Evolutionary conservation across 176 grass and related monocot genomes (phyloP).

Genomic region (Carex littledalei): DNA sequence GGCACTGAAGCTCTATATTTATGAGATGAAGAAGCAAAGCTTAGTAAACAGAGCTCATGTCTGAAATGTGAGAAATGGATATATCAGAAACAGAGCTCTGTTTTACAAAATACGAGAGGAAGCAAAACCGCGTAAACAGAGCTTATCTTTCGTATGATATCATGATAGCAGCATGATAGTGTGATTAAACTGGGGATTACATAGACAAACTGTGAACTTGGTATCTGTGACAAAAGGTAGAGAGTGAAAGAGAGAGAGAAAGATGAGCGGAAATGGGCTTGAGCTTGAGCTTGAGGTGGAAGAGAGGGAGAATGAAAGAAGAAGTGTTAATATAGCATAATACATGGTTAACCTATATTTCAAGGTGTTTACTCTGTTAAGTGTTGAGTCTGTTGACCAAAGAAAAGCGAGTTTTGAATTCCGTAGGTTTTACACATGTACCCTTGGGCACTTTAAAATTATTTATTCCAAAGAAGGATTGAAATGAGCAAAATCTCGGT

Average conservation of each 20-base stretch:
- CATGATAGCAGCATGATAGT: neutral
- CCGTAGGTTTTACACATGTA: neutral
- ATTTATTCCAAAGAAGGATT: neutral
- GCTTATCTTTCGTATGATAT: neutral
- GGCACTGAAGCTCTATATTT: neutral
- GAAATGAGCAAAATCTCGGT: neutral
- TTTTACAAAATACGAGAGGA: neutral
- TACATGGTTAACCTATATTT: slow-evolving; percentile 14
- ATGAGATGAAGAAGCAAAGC: neutral
- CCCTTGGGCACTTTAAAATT: neutral
- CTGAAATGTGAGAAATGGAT: neutral
- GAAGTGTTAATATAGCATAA: neutral
- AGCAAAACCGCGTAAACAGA: neutral
- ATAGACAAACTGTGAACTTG: neutral
- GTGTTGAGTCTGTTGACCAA: slow-evolving; percentile 34
- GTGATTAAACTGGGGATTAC: neutral
- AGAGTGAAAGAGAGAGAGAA: neutral
- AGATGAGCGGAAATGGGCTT: neutral
- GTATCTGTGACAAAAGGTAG: neutral
- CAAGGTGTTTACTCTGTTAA: neutral
- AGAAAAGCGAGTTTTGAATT: slow-evolving; percentile 27
- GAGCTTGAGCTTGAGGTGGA: neutral
- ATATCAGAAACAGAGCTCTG: neutral
- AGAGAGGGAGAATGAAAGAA: neutral
- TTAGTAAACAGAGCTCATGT: neutral